Percentiles rank a stretch among this genome's conserved stretches.
Conservation (phyloP, 345 rosid genomes). For the Triadica sebifera region DNA sequence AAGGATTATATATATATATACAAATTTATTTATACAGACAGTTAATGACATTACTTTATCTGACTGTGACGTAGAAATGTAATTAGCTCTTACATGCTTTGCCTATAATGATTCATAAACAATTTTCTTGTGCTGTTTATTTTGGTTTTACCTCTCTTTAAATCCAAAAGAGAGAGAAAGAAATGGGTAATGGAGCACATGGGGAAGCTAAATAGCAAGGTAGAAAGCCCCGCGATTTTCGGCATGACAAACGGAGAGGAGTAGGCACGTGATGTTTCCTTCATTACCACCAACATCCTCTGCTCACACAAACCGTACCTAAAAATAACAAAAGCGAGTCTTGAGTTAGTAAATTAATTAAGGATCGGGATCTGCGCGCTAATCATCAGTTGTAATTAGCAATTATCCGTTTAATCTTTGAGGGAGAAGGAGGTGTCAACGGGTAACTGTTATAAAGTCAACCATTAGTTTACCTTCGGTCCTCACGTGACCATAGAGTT, state of each 20-base stretch:
- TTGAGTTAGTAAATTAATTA: slow-evolving; percentile 18
- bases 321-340: not conserved
- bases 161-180: not conserved
- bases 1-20: too few species aligned
- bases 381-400: slow-evolving; percentile 41
- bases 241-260: slow-evolving; percentile 17
- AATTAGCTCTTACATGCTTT: too few species aligned
- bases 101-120: too few species aligned
- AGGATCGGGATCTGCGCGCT: slow-evolving; percentile 52
- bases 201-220: not conserved
- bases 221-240: slow-evolving; percentile 31
- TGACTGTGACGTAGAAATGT: too few species aligned
- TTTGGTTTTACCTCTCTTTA: too few species aligned
- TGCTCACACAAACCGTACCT: not conserved
- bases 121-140: too few species aligned
- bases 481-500: slow-evolving; percentile 11
- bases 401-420: not conserved
- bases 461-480: slow-evolving; percentile 20
- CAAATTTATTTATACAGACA: too few species aligned
- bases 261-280: slow-evolving; percentile 42
- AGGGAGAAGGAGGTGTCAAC: slow-evolving; percentile 16
- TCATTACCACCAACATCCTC: slow-evolving; percentile 37
- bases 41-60: too few species aligned
- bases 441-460: slow-evolving; percentile 19
- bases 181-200: slow-evolving; percentile 19